phyloP scores from a whole-genome alignment of 2,329 filamentous ascomycete species.

The Penicillium polonicum region DNA sequence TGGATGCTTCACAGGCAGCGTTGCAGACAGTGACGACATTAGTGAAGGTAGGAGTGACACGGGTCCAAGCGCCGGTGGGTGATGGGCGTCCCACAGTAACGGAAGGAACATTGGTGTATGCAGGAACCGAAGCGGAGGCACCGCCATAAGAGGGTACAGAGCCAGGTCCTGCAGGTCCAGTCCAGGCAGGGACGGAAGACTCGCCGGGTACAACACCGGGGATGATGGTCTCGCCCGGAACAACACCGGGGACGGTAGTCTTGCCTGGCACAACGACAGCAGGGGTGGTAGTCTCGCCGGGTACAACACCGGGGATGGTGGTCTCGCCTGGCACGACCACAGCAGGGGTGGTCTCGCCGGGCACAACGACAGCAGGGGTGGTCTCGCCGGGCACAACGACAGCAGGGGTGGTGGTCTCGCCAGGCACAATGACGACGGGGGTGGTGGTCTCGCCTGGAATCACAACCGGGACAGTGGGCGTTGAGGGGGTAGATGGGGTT shows the following conservation, averaged over 20 bases:
- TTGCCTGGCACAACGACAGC: background rate
- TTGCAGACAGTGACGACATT: constrained; percentile 6
- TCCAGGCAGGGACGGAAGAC: background rate
- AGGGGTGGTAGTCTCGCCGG: background rate
- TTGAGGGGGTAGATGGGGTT: too few relatives aligned
- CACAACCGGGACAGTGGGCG: background rate
- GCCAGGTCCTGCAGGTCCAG: background rate
- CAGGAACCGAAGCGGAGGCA: background rate
- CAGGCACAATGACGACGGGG: background rate
- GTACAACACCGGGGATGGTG: constrained; percentile 1
- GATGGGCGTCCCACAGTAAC: constrained; percentile 2
- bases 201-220: background rate
- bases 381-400: background rate
- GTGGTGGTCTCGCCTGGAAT: background rate
- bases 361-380: background rate
- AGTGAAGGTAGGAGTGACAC: constrained; percentile 5
- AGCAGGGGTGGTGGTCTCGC: background rate
- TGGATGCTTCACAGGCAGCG: background rate
- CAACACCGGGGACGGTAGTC: background rate
- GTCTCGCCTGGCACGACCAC: background rate
- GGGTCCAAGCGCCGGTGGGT: background rate
- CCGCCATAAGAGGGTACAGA: background rate
- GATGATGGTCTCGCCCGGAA: background rate
- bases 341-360: background rate
- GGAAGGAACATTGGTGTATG: background rate